Percentiles rank a stretch among this genome's conserved stretches.
Conservation (phyloP, 768 basidiomycete species). For the Asterophora lycoperdoides region DNA sequence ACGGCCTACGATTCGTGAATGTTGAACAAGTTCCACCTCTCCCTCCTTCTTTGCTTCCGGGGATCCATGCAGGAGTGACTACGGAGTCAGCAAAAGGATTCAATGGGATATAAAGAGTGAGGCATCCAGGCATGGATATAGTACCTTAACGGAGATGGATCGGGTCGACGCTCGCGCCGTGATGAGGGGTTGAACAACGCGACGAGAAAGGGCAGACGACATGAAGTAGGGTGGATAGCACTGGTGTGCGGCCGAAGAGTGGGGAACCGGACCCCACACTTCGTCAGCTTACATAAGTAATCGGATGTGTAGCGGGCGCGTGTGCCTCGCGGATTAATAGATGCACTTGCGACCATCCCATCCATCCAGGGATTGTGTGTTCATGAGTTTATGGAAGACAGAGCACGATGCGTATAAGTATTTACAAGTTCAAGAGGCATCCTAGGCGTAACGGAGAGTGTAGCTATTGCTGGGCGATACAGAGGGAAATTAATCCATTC, state of each 20-base stretch:
- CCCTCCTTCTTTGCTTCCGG: conserved; percentile 83
- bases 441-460: not conserved
- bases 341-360: not conserved
- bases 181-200: conserved; percentile 22
- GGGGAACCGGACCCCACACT: not conserved
- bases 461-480: not conserved
- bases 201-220: conserved; percentile 30
- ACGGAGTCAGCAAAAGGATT: conserved; percentile 24
- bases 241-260: conserved; percentile 5
- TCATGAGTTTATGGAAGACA: too few species aligned
- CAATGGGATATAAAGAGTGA: conserved; percentile 10
- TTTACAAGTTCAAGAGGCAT: not conserved
- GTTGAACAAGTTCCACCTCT: conserved; percentile 70
- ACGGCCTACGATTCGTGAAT: conserved; percentile 84
- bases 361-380: too few species aligned
- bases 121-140: conserved; percentile 12
- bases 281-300: conserved; percentile 10
- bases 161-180: conserved; percentile 33
- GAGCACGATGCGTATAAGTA: not conserved
- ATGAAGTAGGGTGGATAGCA: conserved; percentile 16
- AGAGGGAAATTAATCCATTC: conserved; percentile 71
- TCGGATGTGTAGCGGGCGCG: not conserved
- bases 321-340: not conserved
- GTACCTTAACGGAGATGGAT: conserved; percentile 63
- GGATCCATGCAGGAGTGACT: conserved; percentile 93